Evolutionary conservation across 1,139 yeast species (phyloP).

Genomic region (Kodamaea sp.): DNA sequence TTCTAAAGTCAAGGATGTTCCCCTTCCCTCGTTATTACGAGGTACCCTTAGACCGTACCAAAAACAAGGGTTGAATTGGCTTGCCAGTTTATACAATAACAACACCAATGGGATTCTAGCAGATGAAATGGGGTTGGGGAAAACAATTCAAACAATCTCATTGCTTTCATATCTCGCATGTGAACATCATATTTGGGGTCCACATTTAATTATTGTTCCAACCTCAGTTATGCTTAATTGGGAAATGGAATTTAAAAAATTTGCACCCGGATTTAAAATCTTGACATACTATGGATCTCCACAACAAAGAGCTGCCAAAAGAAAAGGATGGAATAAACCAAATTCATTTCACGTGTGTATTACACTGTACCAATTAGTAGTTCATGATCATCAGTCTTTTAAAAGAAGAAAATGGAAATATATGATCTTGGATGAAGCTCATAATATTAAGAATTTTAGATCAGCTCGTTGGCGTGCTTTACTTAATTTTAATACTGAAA

Average conservation of each 20-base stretch:
- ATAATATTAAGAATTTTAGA: slow-evolving; percentile 91
- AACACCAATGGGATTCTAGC: slow-evolving; percentile 96
- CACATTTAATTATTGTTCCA: slow-evolving; percentile 94
- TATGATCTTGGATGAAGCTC: slow-evolving; percentile 98
- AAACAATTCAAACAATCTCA: slow-evolving; percentile 94
- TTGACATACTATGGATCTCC: slow-evolving; percentile 97
- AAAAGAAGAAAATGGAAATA: slow-evolving; percentile 92
- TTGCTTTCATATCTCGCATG: slow-evolving; percentile 85
- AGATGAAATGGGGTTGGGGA: slow-evolving; percentile 98
- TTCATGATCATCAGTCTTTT: slow-evolving; percentile 93
- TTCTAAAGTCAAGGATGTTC: slow-evolving; percentile 61
- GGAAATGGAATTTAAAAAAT: slow-evolving; percentile 99
- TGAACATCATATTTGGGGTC: slow-evolving; percentile 95
- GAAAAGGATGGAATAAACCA: slow-evolving; percentile 97
- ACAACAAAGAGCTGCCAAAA: slow-evolving; percentile 90
- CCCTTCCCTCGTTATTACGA: slow-evolving; percentile 60
- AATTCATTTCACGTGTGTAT: slow-evolving; percentile 96
- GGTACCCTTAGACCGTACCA: slow-evolving; percentile 90
- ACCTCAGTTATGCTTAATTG: slow-evolving; percentile 98
- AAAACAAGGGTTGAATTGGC: slow-evolving; percentile 95
- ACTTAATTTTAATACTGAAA: slow-evolving; percentile 86
- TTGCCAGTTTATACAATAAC: slow-evolving; percentile 88
- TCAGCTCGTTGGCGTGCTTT: slow-evolving; percentile 97
- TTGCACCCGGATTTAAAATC: slow-evolving; percentile 97
- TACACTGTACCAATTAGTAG: slow-evolving; percentile 92